Evolutionary conservation across 768 basidiomycete species (phyloP).

Genomic region (Auricularia sp.): DNA sequence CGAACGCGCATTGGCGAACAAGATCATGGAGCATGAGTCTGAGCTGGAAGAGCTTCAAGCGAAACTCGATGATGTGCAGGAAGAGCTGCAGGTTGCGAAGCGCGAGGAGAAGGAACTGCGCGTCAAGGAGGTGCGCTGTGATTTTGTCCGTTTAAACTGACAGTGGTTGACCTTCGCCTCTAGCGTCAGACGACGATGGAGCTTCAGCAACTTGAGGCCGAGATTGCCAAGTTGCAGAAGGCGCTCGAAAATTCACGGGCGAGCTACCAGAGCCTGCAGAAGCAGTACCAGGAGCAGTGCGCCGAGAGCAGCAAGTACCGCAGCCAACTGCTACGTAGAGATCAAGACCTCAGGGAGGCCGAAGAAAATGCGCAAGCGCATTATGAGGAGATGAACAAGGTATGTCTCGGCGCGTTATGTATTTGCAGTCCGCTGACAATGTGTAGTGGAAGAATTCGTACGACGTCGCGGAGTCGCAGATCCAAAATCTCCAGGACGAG

Average conservation of each 20-base stretch:
- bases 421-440: neutral
- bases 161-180: constrained; percentile 12
- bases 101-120: constrained; percentile 90
- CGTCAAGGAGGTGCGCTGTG: constrained; percentile 59
- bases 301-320: constrained; percentile 74
- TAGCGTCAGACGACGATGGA: constrained; percentile 57
- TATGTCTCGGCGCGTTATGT: neutral
- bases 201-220: constrained; percentile 63
- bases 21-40: constrained; percentile 66
- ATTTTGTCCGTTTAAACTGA: neutral
- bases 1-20: constrained; percentile 55
- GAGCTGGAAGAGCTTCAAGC: constrained; percentile 73
- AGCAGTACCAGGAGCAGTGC: constrained; percentile 84
- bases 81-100: constrained; percentile 69
- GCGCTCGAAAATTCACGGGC: constrained; percentile 61
- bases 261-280: constrained; percentile 68
- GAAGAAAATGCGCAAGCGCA: constrained; percentile 52
- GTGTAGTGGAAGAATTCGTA: constrained; percentile 57
- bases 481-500: constrained; percentile 61
- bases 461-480: constrained; percentile 59
- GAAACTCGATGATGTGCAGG: constrained; percentile 64
- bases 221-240: constrained; percentile 66
- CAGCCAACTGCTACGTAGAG: constrained; percentile 59
- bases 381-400: constrained; percentile 43
- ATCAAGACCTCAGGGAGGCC: constrained; percentile 57